Percentiles rank a stretch among this genome's conserved stretches.
Conservation (phyloP, 345 rosid species). For the Carallia brachiata region DNA sequence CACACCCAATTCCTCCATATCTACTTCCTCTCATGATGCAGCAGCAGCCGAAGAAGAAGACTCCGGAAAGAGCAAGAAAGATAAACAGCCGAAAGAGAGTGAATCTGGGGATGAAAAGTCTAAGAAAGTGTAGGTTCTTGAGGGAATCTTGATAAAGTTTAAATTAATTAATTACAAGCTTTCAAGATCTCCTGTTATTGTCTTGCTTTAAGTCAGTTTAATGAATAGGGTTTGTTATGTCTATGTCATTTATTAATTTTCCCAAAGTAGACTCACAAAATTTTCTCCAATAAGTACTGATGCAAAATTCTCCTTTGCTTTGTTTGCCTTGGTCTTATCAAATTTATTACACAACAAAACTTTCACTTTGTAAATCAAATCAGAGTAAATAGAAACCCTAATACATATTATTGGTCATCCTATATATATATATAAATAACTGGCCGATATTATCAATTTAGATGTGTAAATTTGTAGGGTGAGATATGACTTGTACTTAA, state of each 20-base stretch:
- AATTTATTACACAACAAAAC: too few species aligned
- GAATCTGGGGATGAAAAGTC: constrained; percentile 28
- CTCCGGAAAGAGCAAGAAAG: constrained; percentile 30
- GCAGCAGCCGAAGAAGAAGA: constrained; percentile 24
- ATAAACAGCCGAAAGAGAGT: constrained; percentile 20
- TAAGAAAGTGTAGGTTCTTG: constrained; percentile 37
- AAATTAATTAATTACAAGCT: background rate
- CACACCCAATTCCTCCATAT: constrained; percentile 35
- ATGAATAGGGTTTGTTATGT: background rate
- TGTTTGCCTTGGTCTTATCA: too few species aligned
- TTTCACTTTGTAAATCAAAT: too few species aligned
- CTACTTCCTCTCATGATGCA: constrained; percentile 39
- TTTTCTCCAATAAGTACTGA: background rate
- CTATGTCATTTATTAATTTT: background rate
- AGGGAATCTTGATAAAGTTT: background rate
- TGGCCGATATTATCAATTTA: too few species aligned
- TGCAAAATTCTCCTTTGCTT: too few species aligned
- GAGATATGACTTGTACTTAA: background rate
- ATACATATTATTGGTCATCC: background rate
- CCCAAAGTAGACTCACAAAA: background rate
- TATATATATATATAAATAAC: background rate
- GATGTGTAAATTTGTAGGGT: too few species aligned
- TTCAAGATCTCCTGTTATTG: background rate
- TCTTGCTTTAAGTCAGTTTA: background rate
- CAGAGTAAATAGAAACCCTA: too few species aligned